Conservation (phyloP, 2,329 filamentous ascomycete genomes). For the Sporothrix brasiliensis region DNA sequence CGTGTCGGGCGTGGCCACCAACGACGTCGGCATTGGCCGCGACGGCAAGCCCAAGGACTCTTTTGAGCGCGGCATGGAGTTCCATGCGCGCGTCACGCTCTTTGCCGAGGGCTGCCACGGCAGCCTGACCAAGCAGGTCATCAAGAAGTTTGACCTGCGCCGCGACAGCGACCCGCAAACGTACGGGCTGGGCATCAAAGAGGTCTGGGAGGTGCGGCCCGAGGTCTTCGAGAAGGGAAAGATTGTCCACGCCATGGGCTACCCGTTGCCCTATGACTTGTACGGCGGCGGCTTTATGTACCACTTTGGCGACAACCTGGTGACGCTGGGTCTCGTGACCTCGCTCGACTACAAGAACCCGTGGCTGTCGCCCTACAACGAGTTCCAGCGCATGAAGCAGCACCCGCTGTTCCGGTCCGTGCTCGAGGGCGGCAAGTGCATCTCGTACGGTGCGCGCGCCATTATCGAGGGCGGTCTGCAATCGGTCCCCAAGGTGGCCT, state of each 20-base stretch:
- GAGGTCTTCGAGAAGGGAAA: slow-evolving; percentile 89
- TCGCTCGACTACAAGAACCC: slow-evolving; percentile 96
- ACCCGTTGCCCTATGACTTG: slow-evolving; percentile 82
- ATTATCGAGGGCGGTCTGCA: slow-evolving; percentile 95
- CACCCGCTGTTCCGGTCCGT: slow-evolving; percentile 86
- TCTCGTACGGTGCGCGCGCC: slow-evolving; percentile 91
- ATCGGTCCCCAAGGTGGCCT: slow-evolving; percentile 94
- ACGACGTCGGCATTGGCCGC: slow-evolving; percentile 83
- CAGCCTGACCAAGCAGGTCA: slow-evolving; percentile 90
- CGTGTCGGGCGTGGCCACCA: slow-evolving; percentile 92
- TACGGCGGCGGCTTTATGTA: slow-evolving; percentile 99
- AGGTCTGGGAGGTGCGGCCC: slow-evolving; percentile 94
- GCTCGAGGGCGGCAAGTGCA: slow-evolving; percentile 95
- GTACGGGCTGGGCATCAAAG: slow-evolving; percentile 91
- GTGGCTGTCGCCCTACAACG: slow-evolving; percentile 91
- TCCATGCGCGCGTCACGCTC: slow-evolving; percentile 87
- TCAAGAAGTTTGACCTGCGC: slow-evolving; percentile 89
- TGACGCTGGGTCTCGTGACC: slow-evolving; percentile 87
- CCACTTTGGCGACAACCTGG: slow-evolving; percentile 96
- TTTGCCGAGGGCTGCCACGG: slow-evolving; percentile 96
- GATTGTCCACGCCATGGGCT: slow-evolving; percentile 88
- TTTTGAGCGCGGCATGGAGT: slow-evolving; percentile 98
- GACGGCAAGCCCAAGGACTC: slow-evolving; percentile 83
- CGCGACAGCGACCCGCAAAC: slow-evolving; percentile 91
- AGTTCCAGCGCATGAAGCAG: slow-evolving; percentile 98